A percentile compares a stretch with the other conserved stretches of the same genome.
These are phyloP conservation scores for Silybum marianum DNA, from an alignment of 129 eudicot genomes.

Conservation along the genomic window DNA sequence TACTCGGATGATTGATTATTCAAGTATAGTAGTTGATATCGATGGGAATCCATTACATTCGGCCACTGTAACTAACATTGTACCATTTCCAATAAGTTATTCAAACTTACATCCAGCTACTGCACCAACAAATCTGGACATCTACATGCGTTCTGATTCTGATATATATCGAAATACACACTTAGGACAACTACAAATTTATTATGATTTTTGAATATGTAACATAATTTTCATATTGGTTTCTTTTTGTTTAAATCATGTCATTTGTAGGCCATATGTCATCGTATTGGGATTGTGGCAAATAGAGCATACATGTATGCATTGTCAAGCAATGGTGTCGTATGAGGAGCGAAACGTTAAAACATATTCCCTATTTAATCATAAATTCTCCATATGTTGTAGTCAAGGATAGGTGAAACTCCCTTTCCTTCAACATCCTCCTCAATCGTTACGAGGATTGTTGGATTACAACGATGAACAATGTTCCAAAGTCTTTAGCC, in stretches of 20 bases:
- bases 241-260: no score
- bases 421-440: neutral
- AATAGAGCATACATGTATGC: neutral
- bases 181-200: no score
- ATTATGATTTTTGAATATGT: no score
- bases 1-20: no score
- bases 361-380: neutral
- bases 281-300: neutral
- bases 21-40: neutral
- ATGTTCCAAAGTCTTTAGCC: neutral
- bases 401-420: neutral
- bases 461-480: neutral
- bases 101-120: neutral
- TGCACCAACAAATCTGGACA: neutral
- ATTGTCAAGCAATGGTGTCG: conserved; percentile 3
- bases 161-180: no score
- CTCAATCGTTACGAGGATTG: neutral
- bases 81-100: neutral
- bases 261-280: neutral
- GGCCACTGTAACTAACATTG: neutral
- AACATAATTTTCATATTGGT: no score
- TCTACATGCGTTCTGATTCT: no score
- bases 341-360: neutral
- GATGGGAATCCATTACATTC: neutral
- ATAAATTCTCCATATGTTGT: neutral